phyloP scores from a whole-genome alignment of 169 alveolate species.

The Plasmodium knowlesi region DNA sequence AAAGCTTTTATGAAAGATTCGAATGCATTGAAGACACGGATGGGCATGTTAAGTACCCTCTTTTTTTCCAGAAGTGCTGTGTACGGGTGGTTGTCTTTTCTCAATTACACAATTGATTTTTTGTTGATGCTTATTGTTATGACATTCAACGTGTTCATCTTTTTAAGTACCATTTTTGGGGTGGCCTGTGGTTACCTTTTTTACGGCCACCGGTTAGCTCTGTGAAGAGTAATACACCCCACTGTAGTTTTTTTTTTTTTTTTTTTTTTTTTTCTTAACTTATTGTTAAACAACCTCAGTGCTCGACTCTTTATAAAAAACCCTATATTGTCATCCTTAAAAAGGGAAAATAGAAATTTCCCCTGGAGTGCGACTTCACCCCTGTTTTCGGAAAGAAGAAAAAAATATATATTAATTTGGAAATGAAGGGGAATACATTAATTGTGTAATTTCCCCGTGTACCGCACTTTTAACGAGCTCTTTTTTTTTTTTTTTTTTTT shows the following conservation, averaged over 20 bases:
- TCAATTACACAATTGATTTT: constrained; percentile 59
- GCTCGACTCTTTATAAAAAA: neutral
- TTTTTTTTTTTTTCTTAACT: neutral
- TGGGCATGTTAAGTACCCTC: neutral
- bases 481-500: too few species aligned
- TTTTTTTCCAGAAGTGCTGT: neutral
- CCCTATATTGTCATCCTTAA: neutral
- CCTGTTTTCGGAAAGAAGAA: neutral
- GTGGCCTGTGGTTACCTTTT: constrained; percentile 32
- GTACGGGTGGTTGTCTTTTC: constrained; percentile 22
- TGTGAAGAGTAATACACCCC: neutral
- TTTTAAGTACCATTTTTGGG: constrained; percentile 47
- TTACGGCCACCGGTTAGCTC: constrained; percentile 1
- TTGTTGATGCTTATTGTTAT: constrained; percentile 59
- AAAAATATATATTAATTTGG: neutral
- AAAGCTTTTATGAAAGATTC: neutral
- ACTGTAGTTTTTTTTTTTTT: neutral
- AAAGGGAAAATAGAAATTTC: neutral
- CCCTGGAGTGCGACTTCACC: neutral
- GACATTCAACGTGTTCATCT: constrained; percentile 61
- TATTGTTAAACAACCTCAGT: neutral
- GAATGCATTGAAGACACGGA: neutral
- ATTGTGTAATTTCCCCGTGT: neutral
- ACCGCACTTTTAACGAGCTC: neutral
- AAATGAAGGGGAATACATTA: neutral